phyloP scores from a whole-genome alignment of 805 yeast species.

The Tetrapisispora iriomotensis region DNA sequence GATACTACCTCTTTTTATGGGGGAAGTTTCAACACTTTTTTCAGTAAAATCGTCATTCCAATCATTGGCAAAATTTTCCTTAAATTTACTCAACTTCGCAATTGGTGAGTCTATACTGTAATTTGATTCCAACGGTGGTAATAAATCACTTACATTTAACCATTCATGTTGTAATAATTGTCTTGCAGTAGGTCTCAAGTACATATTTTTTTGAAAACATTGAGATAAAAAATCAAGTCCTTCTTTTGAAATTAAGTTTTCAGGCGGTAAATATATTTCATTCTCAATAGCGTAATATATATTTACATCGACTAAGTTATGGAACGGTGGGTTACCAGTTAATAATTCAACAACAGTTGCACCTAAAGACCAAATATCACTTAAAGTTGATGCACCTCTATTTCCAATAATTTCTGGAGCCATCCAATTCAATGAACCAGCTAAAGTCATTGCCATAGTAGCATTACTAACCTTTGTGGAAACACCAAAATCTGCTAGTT shows the following conservation, averaged over 20 bases:
- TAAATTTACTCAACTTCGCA: conserved; percentile 17
- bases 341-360: conserved; percentile 86
- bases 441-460: conserved; percentile 41
- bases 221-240: conserved; percentile 59
- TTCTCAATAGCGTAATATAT: conserved; percentile 33
- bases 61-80: conserved; percentile 17
- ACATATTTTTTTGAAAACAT: conserved; percentile 68
- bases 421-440: conserved; percentile 98
- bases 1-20: conserved; percentile 5
- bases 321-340: conserved; percentile 83
- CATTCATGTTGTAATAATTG: conserved; percentile 55
- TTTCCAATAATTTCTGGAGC: conserved; percentile 89
- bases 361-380: conserved; percentile 91
- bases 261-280: conserved; percentile 31
- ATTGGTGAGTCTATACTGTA: neutral
- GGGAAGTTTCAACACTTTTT: conserved; percentile 8
- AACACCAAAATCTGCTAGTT: conserved; percentile 93
- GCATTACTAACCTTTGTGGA: conserved; percentile 70
- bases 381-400: conserved; percentile 77
- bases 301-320: conserved; percentile 36
- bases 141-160: conserved; percentile 8
- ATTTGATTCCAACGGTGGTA: neutral
- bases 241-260: conserved; percentile 28
- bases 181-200: conserved; percentile 53
- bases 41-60: conserved; percentile 27